These are phyloP conservation scores for Tremella fuciformis DNA, from an alignment of 768 basidiomycete species.

Conservation along the genomic window DNA sequence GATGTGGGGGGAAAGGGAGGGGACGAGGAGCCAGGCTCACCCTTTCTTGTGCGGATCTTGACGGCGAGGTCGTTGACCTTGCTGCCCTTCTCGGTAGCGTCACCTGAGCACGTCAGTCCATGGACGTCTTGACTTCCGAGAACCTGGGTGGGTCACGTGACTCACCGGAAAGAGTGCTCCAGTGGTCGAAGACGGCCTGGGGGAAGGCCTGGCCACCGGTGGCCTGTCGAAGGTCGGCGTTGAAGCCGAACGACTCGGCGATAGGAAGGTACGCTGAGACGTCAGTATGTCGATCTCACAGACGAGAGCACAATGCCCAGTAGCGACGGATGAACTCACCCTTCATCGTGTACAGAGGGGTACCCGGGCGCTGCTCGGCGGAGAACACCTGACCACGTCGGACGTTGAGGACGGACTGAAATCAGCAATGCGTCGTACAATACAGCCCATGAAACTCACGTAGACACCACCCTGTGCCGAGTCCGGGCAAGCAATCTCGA, in stretches of 20 bases:
- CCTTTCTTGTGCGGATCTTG: conserved; percentile 84
- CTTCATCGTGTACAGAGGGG: conserved; percentile 99
- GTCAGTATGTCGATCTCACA: no score
- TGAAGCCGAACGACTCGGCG: conserved; percentile 78
- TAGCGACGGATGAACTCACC: conserved; percentile 80
- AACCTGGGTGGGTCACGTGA: conserved; percentile 2
- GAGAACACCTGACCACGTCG: conserved; percentile 98
- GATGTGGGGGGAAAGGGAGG: no score
- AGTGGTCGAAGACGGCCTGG: conserved; percentile 60
- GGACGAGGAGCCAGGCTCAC: conserved; percentile 49
- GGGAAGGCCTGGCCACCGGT: conserved; percentile 99
- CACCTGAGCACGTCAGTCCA: conserved; percentile 37
- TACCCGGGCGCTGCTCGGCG: conserved; percentile 93
- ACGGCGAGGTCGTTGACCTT: conserved; percentile 79
- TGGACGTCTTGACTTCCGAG: no score
- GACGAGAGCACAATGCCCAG: conserved; percentile 2
- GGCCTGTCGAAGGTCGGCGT: conserved; percentile 84
- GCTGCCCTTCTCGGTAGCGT: conserved; percentile 82
- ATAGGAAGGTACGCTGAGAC: conserved; percentile 46
- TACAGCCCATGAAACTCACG: conserved; percentile 40
- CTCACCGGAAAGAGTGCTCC: conserved; percentile 1
- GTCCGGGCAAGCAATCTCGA: conserved; percentile 98
- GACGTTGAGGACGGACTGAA: conserved; percentile 63
- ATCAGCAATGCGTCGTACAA: conserved; percentile 1
- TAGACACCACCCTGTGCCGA: conserved; percentile 97